A percentile compares a stretch with the other conserved stretches of the same genome.
These are phyloP conservation scores for Paramyrothecium roridum DNA, from an alignment of 2,329 filamentous ascomycete genomes.

Conservation along the genomic window DNA sequence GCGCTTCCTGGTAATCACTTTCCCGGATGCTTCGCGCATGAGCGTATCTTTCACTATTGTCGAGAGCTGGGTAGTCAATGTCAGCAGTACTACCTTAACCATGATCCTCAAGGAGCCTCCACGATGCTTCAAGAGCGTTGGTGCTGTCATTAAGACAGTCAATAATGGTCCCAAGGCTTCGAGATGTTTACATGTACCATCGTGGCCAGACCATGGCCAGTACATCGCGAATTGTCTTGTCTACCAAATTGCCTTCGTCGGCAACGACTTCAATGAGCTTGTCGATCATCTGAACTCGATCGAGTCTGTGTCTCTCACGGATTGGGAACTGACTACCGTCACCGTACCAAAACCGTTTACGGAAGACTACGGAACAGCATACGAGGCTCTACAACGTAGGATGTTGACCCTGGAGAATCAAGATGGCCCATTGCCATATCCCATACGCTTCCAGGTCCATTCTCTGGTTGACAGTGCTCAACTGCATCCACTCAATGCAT, in stretches of 20 bases:
- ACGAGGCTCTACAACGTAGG: constrained; percentile 25
- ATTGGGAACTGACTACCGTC: background rate
- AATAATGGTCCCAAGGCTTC: background rate
- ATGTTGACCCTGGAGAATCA: constrained; percentile 16
- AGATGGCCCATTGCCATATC: constrained; percentile 40
- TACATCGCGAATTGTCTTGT: background rate
- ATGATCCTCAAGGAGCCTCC: background rate
- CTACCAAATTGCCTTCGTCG: background rate
- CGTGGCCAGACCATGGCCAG: background rate
- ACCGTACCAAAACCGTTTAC: background rate
- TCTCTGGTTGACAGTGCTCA: constrained; percentile 61
- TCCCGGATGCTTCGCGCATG: constrained; percentile 17
- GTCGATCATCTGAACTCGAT: background rate
- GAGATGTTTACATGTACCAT: background rate
- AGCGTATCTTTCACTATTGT: constrained; percentile 8
- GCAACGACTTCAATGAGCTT: background rate
- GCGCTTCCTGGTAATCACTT: background rate
- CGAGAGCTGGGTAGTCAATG: background rate
- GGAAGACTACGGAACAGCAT: background rate
- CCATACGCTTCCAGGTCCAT: constrained; percentile 59
- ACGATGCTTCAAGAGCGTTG: background rate
- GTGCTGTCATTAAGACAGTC: background rate
- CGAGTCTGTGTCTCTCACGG: background rate
- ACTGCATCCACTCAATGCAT: constrained; percentile 52
- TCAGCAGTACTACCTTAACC: background rate